Evolutionary conservation across 768 basidiomycete species (phyloP), one percentile per base, ranked within the genome.

Genomic region (Kwoniella sp.): DNA sequence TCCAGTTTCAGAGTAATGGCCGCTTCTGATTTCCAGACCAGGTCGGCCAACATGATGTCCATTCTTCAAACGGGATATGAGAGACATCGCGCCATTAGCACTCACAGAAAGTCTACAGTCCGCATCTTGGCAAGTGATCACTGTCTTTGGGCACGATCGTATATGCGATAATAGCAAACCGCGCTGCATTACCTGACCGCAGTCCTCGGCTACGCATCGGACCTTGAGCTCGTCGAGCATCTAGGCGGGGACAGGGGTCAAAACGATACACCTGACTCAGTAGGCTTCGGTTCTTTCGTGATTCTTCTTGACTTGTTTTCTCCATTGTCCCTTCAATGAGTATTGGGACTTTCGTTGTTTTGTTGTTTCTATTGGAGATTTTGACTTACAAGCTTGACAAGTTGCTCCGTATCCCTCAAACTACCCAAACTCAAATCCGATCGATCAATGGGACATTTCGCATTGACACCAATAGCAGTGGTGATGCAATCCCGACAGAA

Each of bases 381-480:
- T 13, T 6, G 3, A 50, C 71, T 63, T 22, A 69, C 68, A 49
- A 72, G 62, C 52, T 72, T 70, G 51, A 75, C 73, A 7, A 75
- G 58, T 50, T 66, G 67, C 55, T 73, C 71, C 8, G 71, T 71
- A 50, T 71, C 69, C 25, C 58, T 53, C 52, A 69, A 46, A 50
- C 64, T 68, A 15, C 56, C 50, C 0, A 48, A n/a, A 1, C 81
- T 79, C 30, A 94, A 82, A 0, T 86, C 83, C 15, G 86, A 88
- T 22, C 92, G 86, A 80, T 94, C 92, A 29, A 95, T 86, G 12
- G 92, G 92, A 77, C 92, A 95, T 65, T 88, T 87, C 0, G 84
- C 82, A 7, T 87, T 86, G 63, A 89, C 85, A 13, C 80, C 77
- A 2, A 94, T 83, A 0, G 92, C 89, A 54, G 83, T 82, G n/a